Percentiles rank a stretch among this genome's conserved stretches.
phyloP scores from a whole-genome alignment of 2,329 filamentous ascomycete species.

The Cercospora janseana region DNA sequence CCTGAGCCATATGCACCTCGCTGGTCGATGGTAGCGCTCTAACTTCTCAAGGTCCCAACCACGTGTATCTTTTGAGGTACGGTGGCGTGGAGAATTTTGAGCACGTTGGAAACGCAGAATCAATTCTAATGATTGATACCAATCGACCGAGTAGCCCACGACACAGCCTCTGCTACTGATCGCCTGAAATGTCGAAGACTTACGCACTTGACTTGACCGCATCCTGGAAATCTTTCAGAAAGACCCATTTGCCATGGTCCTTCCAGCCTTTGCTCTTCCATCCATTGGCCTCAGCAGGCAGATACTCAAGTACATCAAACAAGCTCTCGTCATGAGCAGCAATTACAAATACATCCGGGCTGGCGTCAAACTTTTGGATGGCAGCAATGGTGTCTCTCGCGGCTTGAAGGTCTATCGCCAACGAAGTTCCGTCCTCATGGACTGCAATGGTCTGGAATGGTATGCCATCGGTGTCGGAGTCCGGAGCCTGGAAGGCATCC shows the following conservation, averaged over 20 bases:
- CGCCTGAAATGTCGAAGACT: neutral
- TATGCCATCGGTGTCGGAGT: constrained; percentile 7
- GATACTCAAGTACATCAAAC: constrained; percentile 24
- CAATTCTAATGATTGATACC: no score
- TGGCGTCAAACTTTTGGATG: constrained; percentile 21
- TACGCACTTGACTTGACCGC: neutral
- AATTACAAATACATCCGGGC: constrained; percentile 23
- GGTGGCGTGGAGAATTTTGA: no score
- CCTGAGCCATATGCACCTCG: no score
- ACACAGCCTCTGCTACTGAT: neutral
- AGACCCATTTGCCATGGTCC: constrained; percentile 21
- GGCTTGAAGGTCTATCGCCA: constrained; percentile 19
- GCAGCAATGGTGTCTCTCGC: constrained; percentile 21
- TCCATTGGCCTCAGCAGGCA: constrained; percentile 18
- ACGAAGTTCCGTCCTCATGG: constrained; percentile 7
- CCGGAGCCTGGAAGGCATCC: constrained; percentile 13
- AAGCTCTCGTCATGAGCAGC: constrained; percentile 28
- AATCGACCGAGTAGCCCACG: no score
- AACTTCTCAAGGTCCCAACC: no score
- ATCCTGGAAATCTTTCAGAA: constrained; percentile 19
- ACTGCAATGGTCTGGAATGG: constrained; percentile 16
- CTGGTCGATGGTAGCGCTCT: no score
- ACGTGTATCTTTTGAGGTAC: no score
- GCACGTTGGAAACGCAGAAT: no score
- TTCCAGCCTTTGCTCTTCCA: constrained; percentile 25